A percentile compares a stretch with the other conserved stretches of the same genome.
Conservation (phyloP, 352 stramenopile genomes). For the Globisporangium takayamanum region DNA sequence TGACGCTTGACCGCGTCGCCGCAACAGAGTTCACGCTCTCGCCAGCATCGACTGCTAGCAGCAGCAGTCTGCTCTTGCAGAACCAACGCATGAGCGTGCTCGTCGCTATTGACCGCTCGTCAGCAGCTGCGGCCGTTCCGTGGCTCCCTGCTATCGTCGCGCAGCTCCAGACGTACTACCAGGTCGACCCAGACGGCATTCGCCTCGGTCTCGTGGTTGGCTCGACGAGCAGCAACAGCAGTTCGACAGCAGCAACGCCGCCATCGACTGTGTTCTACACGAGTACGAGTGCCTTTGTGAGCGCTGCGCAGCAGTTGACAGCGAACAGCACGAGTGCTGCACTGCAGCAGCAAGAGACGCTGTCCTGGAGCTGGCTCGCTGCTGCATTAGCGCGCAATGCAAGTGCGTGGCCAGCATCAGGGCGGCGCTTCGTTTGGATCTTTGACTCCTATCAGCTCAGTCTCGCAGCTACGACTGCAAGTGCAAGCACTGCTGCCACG, state of each 20-base stretch:
- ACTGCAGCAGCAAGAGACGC: slow-evolving; percentile 2
- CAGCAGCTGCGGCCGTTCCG: slow-evolving; percentile 15
- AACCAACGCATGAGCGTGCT: slow-evolving; percentile 37
- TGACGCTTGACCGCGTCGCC: slow-evolving; percentile 29
- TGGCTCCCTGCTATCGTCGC: slow-evolving; percentile 33
- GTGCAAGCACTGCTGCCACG: background rate
- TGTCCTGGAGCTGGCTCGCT: slow-evolving; percentile 5
- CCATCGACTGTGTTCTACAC: slow-evolving; percentile 8
- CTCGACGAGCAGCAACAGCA: slow-evolving; percentile 4
- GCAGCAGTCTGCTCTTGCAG: slow-evolving; percentile 14
- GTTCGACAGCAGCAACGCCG: background rate
- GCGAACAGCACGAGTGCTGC: background rate
- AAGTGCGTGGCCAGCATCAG: slow-evolving; percentile 21
- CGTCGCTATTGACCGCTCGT: slow-evolving; percentile 34
- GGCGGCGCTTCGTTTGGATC: slow-evolving; percentile 16
- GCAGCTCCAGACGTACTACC: slow-evolving; percentile 30
- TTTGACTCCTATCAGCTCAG: slow-evolving; percentile 14
- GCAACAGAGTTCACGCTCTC: slow-evolving; percentile 26
- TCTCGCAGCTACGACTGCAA: background rate
- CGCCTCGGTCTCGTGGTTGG: slow-evolving; percentile 24
- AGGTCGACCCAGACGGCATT: slow-evolving; percentile 15
- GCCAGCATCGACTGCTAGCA: slow-evolving; percentile 8
- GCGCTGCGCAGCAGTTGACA: slow-evolving; percentile 8
- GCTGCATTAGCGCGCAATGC: slow-evolving; percentile 2
- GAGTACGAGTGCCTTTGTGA: slow-evolving; percentile 16